Base-by-base conservation (phyloP, 2,329 filamentous ascomycete species). In the Xenoacremonium recifei region DNA sequence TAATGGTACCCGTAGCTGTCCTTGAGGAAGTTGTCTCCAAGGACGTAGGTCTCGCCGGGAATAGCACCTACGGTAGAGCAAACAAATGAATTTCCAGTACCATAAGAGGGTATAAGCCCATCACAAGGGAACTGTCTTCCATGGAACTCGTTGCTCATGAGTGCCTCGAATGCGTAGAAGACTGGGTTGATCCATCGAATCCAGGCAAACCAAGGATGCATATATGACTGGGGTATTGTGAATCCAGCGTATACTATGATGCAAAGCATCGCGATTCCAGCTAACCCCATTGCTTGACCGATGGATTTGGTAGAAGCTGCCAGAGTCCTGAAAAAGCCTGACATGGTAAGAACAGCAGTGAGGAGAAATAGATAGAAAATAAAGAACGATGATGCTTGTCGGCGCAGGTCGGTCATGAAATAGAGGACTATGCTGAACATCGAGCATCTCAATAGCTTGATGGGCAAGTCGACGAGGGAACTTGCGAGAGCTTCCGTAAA, bases 161-260 rank as follows among this genome's bases (percentile, higher is more conserved):
- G 31, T 1, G 40, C 38, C 33, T 55, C 53, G 21, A 47, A 51
- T 1, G 36, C 77, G 48, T 85, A 85, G 2, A 73, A 73, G 15
- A 85, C 72, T 10, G 80, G 79, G 45, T 84, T 75, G 32, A 84
- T 65, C 52, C 80, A 83, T 46, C 76, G 77, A 45, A 85, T 79
- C 82, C 82, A 85, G 31, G 76, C 66, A 18, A 12, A 19, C 48
- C 49, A 52, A n/a, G 10, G 40, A 3, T 35, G 43, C 40, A 49
- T 43, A 21, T 49, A 46, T 11, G 37, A 33, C 3, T 40, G 35
- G 1, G 47, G 41, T 13, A 49, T 41, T 4, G 40, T 38, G 21
- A 46, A 49, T 5, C 47, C 47, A 2, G 44, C 67, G 25, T 69
- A 72, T 60, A 80, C 79, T 6, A 79, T 62, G 10, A 80, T 60